phyloP scores from a whole-genome alignment of 768 basidiomycete species.

The Podaxis rugospora region DNA sequence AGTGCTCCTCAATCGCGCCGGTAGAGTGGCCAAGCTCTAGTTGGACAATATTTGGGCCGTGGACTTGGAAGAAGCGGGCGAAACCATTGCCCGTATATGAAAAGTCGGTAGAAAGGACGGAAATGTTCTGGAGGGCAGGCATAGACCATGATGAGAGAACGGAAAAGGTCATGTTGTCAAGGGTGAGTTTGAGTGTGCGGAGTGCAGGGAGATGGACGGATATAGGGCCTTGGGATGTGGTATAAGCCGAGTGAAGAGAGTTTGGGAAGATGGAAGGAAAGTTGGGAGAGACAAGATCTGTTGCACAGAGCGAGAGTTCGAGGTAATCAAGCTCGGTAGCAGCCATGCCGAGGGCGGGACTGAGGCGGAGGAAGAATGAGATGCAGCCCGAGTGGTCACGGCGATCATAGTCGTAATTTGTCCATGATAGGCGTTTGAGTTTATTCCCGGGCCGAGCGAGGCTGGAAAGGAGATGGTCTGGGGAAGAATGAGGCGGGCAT shows the following conservation, averaged over 20 bases:
- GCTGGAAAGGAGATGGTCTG: constrained; percentile 48
- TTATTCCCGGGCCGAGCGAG: constrained; percentile 50
- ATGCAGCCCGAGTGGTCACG: constrained; percentile 33
- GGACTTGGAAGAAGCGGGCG: constrained; percentile 57
- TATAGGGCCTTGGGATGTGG: constrained; percentile 17
- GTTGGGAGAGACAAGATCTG: constrained; percentile 32
- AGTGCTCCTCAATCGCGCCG: constrained; percentile 63
- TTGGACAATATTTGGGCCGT: constrained; percentile 57
- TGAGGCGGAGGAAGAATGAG: constrained; percentile 49
- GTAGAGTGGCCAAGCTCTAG: constrained; percentile 73
- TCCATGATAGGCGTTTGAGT: constrained; percentile 62
- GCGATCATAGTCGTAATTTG: constrained; percentile 53
- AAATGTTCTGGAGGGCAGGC: constrained; percentile 58
- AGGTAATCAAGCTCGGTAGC: constrained; percentile 60
- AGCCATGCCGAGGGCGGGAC: constrained; percentile 45
- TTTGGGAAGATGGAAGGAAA: constrained; percentile 9
- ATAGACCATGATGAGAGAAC: constrained; percentile 65
- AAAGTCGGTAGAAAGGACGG: constrained; percentile 68
- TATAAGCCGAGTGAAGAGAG: constrained; percentile 17
- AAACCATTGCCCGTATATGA: constrained; percentile 66
- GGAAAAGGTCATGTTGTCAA: constrained; percentile 68
- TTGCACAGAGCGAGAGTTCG: constrained; percentile 57
- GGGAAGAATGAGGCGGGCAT: constrained; percentile 24
- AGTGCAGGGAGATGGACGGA: constrained; percentile 55
- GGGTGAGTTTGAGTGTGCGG: constrained; percentile 62